Evolutionary conservation across 2,329 filamentous ascomycete genomes (phyloP).

Genomic region (Tolypocladium cylindrosporum): DNA sequence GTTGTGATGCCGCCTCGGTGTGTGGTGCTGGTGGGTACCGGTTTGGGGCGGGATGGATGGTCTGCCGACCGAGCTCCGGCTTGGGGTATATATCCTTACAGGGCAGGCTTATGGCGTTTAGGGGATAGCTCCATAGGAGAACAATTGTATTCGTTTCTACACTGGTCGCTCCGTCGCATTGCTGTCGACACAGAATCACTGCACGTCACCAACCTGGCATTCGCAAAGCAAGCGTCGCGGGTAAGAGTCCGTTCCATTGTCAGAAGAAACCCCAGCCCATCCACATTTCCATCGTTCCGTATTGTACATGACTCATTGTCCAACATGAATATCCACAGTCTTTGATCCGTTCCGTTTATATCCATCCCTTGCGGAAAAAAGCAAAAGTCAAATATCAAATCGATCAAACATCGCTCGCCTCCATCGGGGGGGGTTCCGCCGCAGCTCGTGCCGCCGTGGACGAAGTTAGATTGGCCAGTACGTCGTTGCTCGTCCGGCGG

Average conservation of each 20-base stretch:
- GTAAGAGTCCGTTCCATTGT: neutral
- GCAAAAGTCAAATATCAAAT: neutral
- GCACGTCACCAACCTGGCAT: neutral
- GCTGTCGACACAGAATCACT: neutral
- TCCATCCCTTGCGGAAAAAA: neutral
- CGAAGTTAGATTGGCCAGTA: neutral
- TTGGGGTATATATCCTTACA: neutral
- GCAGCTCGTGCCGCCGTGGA: neutral
- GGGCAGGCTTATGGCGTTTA: neutral
- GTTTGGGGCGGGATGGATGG: neutral
- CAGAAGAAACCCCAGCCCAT: neutral
- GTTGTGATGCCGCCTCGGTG: constrained; percentile 21
- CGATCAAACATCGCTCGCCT: neutral
- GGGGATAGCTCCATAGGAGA: neutral
- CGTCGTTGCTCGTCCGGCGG: neutral
- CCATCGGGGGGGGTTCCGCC: neutral
- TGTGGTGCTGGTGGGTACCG: neutral
- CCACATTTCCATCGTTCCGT: neutral
- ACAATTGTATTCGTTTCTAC: neutral
- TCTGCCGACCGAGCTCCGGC: neutral
- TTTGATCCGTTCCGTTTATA: neutral
- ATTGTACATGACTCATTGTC: constrained; percentile 3
- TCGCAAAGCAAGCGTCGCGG: neutral
- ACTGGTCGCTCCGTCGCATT: neutral
- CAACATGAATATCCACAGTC: constrained; percentile 1